Evolutionary conservation across 2,329 filamentous ascomycete species (phyloP).

Genomic region (Dactylonectria macrodidyma): DNA sequence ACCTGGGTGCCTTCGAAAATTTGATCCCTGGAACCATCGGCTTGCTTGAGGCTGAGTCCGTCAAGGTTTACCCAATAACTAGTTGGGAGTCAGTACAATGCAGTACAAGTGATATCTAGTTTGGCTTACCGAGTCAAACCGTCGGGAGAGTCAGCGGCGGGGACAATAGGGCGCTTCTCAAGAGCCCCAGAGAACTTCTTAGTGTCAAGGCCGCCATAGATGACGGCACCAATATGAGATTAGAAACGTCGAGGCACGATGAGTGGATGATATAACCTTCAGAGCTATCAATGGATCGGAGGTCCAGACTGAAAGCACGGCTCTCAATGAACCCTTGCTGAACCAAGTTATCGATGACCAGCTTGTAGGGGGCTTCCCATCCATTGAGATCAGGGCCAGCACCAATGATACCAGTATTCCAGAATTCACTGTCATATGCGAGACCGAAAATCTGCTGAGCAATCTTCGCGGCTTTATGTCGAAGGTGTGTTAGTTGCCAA

Average conservation of each 20-base stretch:
- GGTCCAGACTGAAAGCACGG: slow-evolving; percentile 46
- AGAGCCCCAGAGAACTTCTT: slow-evolving; percentile 66
- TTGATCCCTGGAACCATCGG: too few species aligned
- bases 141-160: slow-evolving; percentile 17
- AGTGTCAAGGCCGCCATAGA: slow-evolving; percentile 69
- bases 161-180: slow-evolving; percentile 65
- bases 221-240: slow-evolving; percentile 33
- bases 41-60: slow-evolving; percentile 67
- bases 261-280: too few species aligned
- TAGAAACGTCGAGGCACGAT: slow-evolving; percentile 1
- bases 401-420: slow-evolving; percentile 45
- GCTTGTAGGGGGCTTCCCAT: slow-evolving; percentile 40
- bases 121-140: slow-evolving; percentile 49
- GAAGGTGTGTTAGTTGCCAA: background rate
- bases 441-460: slow-evolving; percentile 26
- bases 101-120: slow-evolving; percentile 28
- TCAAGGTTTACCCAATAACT: slow-evolving; percentile 65
- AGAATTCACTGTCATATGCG: slow-evolving; percentile 42
- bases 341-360: slow-evolving; percentile 44
- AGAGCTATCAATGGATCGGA: slow-evolving; percentile 30
- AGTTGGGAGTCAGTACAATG: too few species aligned
- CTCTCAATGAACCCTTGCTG: slow-evolving; percentile 46
- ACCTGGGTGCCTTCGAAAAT: too few species aligned
- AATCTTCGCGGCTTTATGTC: background rate
- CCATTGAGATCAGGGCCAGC: slow-evolving; percentile 40